Percentiles rank a stretch among this genome's conserved stretches.
These are phyloP conservation scores for Butyriboletus appendiculatus DNA, from an alignment of 1,284 basidiomycete species.

Conservation along the genomic window DNA sequence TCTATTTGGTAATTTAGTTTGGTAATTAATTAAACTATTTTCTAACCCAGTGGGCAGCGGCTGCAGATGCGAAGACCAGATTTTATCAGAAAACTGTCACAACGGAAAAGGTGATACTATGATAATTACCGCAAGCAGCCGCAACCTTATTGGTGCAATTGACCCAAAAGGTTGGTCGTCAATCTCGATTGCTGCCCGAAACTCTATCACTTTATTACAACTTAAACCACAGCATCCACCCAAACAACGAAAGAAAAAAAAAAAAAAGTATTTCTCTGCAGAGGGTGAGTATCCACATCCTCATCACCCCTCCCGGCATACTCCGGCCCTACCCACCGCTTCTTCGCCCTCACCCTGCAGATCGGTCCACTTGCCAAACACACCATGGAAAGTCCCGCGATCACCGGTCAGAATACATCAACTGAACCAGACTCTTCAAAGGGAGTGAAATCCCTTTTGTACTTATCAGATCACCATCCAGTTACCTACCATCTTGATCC, in stretches of 20 bases:
- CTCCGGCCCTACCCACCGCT: constrained; percentile 18
- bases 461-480: constrained; percentile 19
- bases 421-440: neutral
- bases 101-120: constrained; percentile 24
- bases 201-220: constrained; percentile 44
- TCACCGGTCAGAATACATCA: constrained; percentile 13
- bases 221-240: constrained; percentile 25
- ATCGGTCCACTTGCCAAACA: constrained; percentile 21
- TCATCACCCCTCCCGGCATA: constrained; percentile 15
- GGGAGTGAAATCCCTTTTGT: constrained; percentile 2
- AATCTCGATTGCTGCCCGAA: constrained; percentile 38
- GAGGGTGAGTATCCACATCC: constrained; percentile 1
- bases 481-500: constrained; percentile 1
- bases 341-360: constrained; percentile 18
- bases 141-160: constrained; percentile 39
- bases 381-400: constrained; percentile 32
- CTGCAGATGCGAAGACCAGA: constrained; percentile 14
- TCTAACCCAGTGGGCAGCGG: constrained; percentile 21
- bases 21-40: constrained; percentile 44
- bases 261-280: neutral
- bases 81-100: constrained; percentile 28
- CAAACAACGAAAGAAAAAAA: constrained; percentile 7
- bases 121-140: constrained; percentile 31
- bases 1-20: constrained; percentile 34
- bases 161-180: constrained; percentile 42